Evolutionary conservation across 2,329 filamentous ascomycete species (phyloP).

Genomic region (Aspergillus luchuensis): DNA sequence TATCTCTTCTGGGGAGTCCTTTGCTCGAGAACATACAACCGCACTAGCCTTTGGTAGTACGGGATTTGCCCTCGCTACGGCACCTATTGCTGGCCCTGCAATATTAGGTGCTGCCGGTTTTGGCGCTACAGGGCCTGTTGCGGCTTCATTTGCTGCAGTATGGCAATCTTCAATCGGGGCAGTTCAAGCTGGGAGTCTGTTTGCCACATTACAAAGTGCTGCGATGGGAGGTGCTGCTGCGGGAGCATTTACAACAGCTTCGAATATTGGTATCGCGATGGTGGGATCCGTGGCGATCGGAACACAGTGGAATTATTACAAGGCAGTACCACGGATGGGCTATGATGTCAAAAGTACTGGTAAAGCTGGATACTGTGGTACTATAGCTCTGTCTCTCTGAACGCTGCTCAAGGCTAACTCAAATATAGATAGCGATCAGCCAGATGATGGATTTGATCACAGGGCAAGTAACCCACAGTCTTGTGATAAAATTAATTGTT

Average conservation of each 20-base stretch:
- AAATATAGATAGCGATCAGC: slow-evolving; percentile 3
- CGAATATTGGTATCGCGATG: slow-evolving; percentile 5
- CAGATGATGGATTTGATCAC: not conserved
- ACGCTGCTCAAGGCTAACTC: slow-evolving; percentile 5
- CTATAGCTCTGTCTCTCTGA: not conserved
- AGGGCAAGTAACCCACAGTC: too few relatives aligned
- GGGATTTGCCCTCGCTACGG: slow-evolving; percentile 12
- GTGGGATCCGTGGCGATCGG: slow-evolving; percentile 1
- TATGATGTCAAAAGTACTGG: not conserved
- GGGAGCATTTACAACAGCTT: slow-evolving; percentile 2
- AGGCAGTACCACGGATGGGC: not conserved
- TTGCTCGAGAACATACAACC: slow-evolving; percentile 10
- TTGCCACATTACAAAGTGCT: slow-evolving; percentile 12
- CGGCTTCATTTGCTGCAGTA: slow-evolving; percentile 9
- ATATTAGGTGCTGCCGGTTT: slow-evolving; percentile 10
- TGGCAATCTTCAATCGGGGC: slow-evolving; percentile 10
- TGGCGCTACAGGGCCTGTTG: slow-evolving; percentile 10
- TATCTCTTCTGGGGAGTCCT: not conserved
- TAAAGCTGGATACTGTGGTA: not conserved
- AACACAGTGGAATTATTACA: not conserved
- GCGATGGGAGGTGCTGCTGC: slow-evolving; percentile 8
- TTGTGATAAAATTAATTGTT: not conserved
- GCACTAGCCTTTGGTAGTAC: slow-evolving; percentile 7
- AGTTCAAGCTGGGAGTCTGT: slow-evolving; percentile 12
- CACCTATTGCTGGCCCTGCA: slow-evolving; percentile 8